Base-by-base conservation (phyloP, 2,329 filamentous ascomycete genomes). In the Fonsecaea monophora region DNA sequence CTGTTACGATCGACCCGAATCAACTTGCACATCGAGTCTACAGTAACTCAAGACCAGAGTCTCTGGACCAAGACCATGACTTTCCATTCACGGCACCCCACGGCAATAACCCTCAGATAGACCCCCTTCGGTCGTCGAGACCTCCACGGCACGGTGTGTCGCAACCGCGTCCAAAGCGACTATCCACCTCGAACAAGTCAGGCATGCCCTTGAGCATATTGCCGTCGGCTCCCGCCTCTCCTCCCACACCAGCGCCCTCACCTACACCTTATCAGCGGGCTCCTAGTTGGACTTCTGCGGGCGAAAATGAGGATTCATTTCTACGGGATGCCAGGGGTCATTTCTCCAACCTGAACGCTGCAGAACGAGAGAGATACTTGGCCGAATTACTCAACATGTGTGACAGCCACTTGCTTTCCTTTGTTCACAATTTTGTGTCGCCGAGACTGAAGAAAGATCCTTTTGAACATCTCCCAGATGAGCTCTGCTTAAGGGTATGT, bases 371-470 rank as follows among this genome's bases (percentile, higher is more conserved):
- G 74, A 87, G 91, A 45, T 87, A 96, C 74, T 82, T 99, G 66
- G 92, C 92, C 59, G 94, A 97, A 76, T 83, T 99, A 65, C 83
- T 99, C 71, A 96, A 96, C 75, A 86, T 97, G 73, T 99, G 95
- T 82, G 96, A 96, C 73, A 97, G 92, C 74, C 93, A 96, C 75
- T 91, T 96, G 78, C 84, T 99, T 72, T 97, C 93, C 79, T 98
- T 97, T 77, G 94, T 99, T 21, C 92, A 96, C 73, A 92, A 96
- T 77, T 96, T 97, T 79, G 94, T 99, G 73, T 94, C 92, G 77
- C 95, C 95, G 34, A 82, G 96, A 69, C 81, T 99, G 70, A 97
- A 97, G 80, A 97, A 97, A 78, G 95, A 99, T 77, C 95, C 95
- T 0, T 98, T 99, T 75, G 92, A 90, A 59, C 91, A 90, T 65